phyloP scores from a whole-genome alignment of 2,329 filamentous ascomycete genomes.

The Paecilomyces formosus region DNA sequence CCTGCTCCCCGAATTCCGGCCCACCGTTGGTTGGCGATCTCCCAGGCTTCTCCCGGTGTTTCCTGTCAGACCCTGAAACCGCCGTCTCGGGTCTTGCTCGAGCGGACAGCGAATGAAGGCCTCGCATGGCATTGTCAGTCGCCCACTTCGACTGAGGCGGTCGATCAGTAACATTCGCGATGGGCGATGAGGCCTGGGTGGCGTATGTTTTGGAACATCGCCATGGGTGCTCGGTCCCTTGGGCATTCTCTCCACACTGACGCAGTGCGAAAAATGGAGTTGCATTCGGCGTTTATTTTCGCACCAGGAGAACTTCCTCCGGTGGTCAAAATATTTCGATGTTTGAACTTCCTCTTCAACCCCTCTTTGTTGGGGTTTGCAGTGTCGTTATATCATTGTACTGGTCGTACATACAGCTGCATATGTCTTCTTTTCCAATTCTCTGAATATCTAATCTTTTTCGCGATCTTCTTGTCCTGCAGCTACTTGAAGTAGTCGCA shows the following conservation, averaged over 20 bases:
- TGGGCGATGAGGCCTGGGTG: neutral
- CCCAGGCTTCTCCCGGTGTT: neutral
- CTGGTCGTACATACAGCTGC: constrained; percentile 1
- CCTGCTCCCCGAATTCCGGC: neutral
- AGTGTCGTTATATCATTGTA: no score
- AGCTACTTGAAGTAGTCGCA: neutral
- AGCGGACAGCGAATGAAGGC: constrained; percentile 1
- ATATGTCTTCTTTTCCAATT: neutral
- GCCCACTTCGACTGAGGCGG: neutral
- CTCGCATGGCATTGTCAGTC: neutral
- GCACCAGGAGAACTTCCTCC: neutral
- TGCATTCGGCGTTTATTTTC: neutral
- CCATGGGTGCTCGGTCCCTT: neutral
- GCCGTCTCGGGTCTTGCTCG: neutral
- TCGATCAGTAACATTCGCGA: neutral
- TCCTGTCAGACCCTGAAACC: neutral
- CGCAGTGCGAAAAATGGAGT: neutral
- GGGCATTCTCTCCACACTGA: neutral
- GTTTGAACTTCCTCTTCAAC: neutral
- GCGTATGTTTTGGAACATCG: neutral
- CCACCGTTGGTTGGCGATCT: neutral
- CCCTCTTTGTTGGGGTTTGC: no score
- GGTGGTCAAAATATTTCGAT: neutral
- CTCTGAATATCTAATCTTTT: neutral
- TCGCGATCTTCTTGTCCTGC: neutral